Evolutionary conservation across 129 eudicot genomes (phyloP), one percentile per base, ranked within the genome.

Genomic region (Artemisia tridentata): DNA sequence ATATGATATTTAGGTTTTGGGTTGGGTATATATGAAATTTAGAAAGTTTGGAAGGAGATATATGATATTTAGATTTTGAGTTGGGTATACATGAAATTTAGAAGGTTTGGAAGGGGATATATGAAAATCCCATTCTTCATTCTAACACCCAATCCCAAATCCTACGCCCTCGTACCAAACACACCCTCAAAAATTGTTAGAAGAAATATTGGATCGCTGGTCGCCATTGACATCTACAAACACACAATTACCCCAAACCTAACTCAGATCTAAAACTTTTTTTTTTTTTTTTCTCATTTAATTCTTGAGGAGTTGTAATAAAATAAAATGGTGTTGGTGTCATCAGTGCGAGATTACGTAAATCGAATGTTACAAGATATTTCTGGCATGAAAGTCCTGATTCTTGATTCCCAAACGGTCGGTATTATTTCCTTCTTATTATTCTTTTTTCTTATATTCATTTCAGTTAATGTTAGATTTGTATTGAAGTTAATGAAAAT

Each of bases 311-410:
- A n/a, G n/a, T 11, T 11, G 54, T 11, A n/a, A 71, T 65, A 29
- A n/a, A n/a, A n/a, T n/a, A 65, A 47, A 48, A 92, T 92, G 98
- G 96, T 85, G 78, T 4, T 89, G 55, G 78, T 86, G 5, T 65
- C 75, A 19, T 86, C 86, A 11, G 96, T 83, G 17, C 79, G 89
- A 62, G 98, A 92, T 51, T 92, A 92, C 77, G 64, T 92, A 25
- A 92, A 92, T 62, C 88, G 91, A 52, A 92, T 92, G 96, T 54
- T 92, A 25, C 96, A 85, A 25, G 98, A 92, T 78, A 92, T 92
- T 49, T 92, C 98, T 27, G 98, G 98, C 52, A 92, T 92, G 98
- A 92, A 92, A 80, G 91, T 89, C 54, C 96, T 92, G 83, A 87
- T 92, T 62, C 96, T 92, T 79, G 96, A 92, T 86, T 86, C 95